Percentiles rank a stretch among this genome's conserved stretches.
phyloP scores from a whole-genome alignment of 805 yeast species.

The Priceomyces melissophilus region DNA sequence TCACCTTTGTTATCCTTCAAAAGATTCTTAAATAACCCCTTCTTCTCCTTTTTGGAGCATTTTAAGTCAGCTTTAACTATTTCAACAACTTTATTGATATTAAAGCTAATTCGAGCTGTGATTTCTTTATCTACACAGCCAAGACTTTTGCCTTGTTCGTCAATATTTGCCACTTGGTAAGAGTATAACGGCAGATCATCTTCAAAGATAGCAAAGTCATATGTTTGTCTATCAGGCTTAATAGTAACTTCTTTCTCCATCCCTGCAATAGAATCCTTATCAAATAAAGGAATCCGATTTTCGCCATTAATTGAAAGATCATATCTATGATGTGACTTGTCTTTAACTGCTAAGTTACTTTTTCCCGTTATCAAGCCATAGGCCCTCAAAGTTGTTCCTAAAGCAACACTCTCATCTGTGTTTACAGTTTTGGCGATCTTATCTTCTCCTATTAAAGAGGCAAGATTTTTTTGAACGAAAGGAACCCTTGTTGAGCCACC shows the following conservation, averaged over 20 bases:
- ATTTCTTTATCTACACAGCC: conserved; percentile 37
- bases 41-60: conserved; percentile 29
- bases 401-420: conserved; percentile 92
- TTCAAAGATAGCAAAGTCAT: conserved; percentile 34
- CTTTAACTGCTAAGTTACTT: conserved; percentile 55
- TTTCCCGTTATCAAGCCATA: conserved; percentile 62
- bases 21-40: conserved; percentile 23
- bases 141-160: conserved; percentile 26
- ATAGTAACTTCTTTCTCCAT: conserved; percentile 33
- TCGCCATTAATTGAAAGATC: conserved; percentile 31
- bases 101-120: conserved; percentile 43
- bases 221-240: conserved; percentile 25
- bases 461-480: conserved; percentile 64
- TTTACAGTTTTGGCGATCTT: conserved; percentile 77
- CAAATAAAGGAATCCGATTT: conserved; percentile 36
- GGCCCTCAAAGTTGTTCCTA: conserved; percentile 86
- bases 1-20: conserved; percentile 20
- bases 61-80: conserved; percentile 43
- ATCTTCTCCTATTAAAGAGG: conserved; percentile 54
- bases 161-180: conserved; percentile 21
- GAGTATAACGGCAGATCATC: conserved; percentile 33
- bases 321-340: conserved; percentile 51
- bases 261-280: conserved; percentile 42
- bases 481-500: conserved; percentile 96
- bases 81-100: conserved; percentile 48